A percentile compares a stretch with the other conserved stretches of the same genome.
These are phyloP conservation scores for Colletotrichum incanum DNA, from an alignment of 2,329 filamentous ascomycete genomes.

Conservation along the genomic window DNA sequence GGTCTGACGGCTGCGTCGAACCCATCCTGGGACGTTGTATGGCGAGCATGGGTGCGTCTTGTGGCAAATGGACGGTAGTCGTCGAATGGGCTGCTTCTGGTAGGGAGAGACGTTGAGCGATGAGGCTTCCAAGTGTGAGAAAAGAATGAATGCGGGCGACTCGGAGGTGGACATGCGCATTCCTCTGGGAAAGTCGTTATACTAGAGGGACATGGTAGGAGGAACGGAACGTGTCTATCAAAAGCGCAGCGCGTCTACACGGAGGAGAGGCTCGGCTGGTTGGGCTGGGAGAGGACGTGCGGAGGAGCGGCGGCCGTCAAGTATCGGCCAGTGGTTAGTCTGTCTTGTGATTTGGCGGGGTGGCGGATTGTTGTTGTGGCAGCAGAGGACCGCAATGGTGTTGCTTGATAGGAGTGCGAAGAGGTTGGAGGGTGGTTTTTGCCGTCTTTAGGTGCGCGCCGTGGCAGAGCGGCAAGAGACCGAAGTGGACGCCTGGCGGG, in stretches of 20 bases:
- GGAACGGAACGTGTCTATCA: constrained; percentile 28
- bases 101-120: constrained; percentile 22
- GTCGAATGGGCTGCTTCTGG: constrained; percentile 30
- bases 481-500: constrained; percentile 26
- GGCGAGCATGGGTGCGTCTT: constrained; percentile 70
- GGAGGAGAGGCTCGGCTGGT: constrained; percentile 16
- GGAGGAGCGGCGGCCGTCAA: constrained; percentile 10
- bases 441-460: constrained; percentile 40
- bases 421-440: constrained; percentile 40
- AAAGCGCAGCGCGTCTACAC: constrained; percentile 29
- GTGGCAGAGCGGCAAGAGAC: constrained; percentile 38
- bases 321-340: constrained; percentile 27
- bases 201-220: constrained; percentile 35
- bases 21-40: constrained; percentile 72
- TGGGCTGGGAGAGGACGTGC: constrained; percentile 22
- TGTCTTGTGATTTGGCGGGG: constrained; percentile 42
- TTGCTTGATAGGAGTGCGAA: constrained; percentile 25
- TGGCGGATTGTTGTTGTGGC: constrained; percentile 34
- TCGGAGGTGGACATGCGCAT: constrained; percentile 37
- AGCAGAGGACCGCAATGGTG: constrained; percentile 26
- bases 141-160: constrained; percentile 36
- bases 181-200: constrained; percentile 41
- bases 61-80: constrained; percentile 37
- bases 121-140: constrained; percentile 5
- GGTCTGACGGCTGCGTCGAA: constrained; percentile 71